Percentiles rank a stretch among this genome's conserved stretches.
phyloP scores from a whole-genome alignment of 163 green algal genomes.

The Chloromonas sp. region DNA sequence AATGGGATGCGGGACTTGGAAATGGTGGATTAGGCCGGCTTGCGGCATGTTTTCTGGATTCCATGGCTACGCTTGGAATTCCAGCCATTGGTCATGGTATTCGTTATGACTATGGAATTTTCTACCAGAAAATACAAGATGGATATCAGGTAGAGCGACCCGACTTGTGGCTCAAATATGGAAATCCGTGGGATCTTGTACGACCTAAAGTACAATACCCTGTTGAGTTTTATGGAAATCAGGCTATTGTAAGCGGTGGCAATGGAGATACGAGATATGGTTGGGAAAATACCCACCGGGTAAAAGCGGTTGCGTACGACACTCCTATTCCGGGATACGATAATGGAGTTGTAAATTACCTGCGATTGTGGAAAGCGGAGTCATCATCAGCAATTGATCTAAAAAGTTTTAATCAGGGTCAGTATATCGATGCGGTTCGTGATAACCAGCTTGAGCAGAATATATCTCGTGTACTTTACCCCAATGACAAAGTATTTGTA shows the following conservation, averaged over 20 bases:
- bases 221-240: constrained; percentile 46
- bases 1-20: constrained; percentile 80
- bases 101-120: constrained; percentile 93
- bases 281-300: constrained; percentile 28
- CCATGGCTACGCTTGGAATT: constrained; percentile 86
- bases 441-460: constrained; percentile 66
- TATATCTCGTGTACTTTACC: constrained; percentile 90
- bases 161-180: constrained; percentile 88
- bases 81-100: constrained; percentile 45
- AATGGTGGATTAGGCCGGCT: constrained; percentile 91
- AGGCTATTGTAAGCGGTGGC: not conserved
- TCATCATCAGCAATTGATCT: constrained; percentile 94
- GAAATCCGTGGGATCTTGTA: constrained; percentile 88
- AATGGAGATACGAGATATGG: not conserved
- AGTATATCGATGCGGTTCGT: constrained; percentile 70
- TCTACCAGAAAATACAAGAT: constrained; percentile 73
- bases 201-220: constrained; percentile 46
- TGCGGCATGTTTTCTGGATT: constrained; percentile 93
- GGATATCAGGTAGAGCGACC: constrained; percentile 72
- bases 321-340: constrained; percentile 95
- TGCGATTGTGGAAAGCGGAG: constrained; percentile 93
- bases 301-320: constrained; percentile 94
- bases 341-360: constrained; percentile 93
- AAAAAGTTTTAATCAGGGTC: constrained; percentile 92
- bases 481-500: constrained; percentile 84